phyloP scores from a whole-genome alignment of 2,329 filamentous ascomycete genomes.

The Cladosporium sp. region DNA sequence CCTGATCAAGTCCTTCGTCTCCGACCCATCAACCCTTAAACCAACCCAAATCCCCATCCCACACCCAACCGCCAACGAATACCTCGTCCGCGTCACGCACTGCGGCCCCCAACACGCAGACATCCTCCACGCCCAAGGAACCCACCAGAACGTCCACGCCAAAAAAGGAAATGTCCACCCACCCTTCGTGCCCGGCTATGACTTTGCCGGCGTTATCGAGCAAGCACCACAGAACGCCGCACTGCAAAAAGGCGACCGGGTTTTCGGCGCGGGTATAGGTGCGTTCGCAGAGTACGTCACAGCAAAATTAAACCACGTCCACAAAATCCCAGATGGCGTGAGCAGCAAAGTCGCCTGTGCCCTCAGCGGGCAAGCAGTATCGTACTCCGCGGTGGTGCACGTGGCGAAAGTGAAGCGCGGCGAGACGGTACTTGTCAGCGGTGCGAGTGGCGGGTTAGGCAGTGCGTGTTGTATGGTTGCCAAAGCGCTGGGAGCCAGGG shows the following conservation, averaged over 20 bases:
- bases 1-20: constrained; percentile 39
- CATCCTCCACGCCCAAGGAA: constrained; percentile 58
- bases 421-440: constrained; percentile 56
- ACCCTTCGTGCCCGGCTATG: constrained; percentile 61
- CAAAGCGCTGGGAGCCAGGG: constrained; percentile 52
- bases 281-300: constrained; percentile 56
- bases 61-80: constrained; percentile 35
- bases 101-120: constrained; percentile 63
- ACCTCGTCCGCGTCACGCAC: constrained; percentile 54
- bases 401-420: constrained; percentile 45
- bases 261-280: constrained; percentile 56
- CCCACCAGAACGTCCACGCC: constrained; percentile 59
- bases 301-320: constrained; percentile 43
- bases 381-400: constrained; percentile 52
- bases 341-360: constrained; percentile 53
- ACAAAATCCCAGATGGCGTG: constrained; percentile 49
- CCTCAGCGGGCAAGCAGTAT: constrained; percentile 55
- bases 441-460: constrained; percentile 57
- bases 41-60: constrained; percentile 37
- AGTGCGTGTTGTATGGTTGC: constrained; percentile 59
- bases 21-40: constrained; percentile 33
- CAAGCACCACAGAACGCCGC: constrained; percentile 31
- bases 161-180: constrained; percentile 53
- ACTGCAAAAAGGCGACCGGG: constrained; percentile 50
- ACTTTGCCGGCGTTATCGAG: constrained; percentile 58